Evolutionary conservation across 1,139 yeast species (phyloP), one percentile per base, ranked within the genome.

Genomic region (Blastobotrys indianensis): DNA sequence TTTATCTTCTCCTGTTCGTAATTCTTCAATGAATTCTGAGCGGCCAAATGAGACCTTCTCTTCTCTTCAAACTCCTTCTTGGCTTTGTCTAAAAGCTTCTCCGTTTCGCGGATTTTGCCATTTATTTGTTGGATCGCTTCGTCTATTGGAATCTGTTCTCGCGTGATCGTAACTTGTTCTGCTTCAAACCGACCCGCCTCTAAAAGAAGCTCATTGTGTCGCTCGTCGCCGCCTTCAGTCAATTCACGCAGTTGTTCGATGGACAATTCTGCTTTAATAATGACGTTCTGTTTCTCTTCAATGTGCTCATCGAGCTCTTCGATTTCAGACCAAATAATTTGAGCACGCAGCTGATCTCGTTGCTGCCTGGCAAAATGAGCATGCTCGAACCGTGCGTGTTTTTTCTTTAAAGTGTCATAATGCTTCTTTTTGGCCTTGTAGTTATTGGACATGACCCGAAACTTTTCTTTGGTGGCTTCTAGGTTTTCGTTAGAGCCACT

Each of bases 301-400:
- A 38, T 23, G 3, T 15, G 10, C 12, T 29, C 61, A 58, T 46
- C 74, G 72, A 31, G 71, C 61, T 11, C 64, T 65, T 2, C 61
- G 59, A 17, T 74, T 78, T 59, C 79, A 77, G 41, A 72, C 70
- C 88, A 90, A 82, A 49, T 13, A 9, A 31, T 8, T 8, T 31
- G 33, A 13, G 15, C 33, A 4, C 15, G 13, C 13, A 39, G 32
- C 28, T 17, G 15, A 4, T 36, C 13, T n/a, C 20, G n/a, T 11
- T 32, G 33, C n/a, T 9, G 20, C 1, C 25, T 35, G 2, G 37
- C 40, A 23, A 28, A 23, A 12, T 28, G 30, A 2, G 33, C 34
- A 20, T 49, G 31, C 36, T 41, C 13, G 42, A 29, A 31, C 20
- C 44, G 30, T 5, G 37, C 23, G 17, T 37, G 32, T 25, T 44